These are phyloP conservation scores for Linnemannia hyalina DNA, from an alignment of 192 early-diverging fungal genomes.

Conservation along the genomic window DNA sequence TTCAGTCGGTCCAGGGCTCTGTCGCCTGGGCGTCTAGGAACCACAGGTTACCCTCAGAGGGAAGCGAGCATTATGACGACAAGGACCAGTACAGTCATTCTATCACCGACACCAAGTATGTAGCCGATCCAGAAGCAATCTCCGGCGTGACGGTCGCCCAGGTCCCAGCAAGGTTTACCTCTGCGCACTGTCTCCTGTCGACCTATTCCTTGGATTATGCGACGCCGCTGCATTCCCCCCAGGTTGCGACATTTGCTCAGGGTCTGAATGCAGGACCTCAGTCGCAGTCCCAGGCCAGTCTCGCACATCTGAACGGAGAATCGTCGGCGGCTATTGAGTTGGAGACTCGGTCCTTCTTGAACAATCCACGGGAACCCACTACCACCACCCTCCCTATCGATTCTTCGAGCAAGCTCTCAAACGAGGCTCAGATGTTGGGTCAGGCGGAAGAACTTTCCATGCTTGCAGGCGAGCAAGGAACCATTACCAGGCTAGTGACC, in stretches of 20 bases:
- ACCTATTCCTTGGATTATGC: neutral
- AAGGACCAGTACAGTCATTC: slow-evolving; percentile 1
- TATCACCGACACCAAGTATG: neutral
- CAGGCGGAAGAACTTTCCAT: neutral
- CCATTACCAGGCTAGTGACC: neutral
- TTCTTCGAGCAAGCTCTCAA: slow-evolving; percentile 5
- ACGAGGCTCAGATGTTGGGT: neutral
- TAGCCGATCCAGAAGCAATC: neutral
- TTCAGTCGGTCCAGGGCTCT: neutral
- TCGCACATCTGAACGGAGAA: neutral
- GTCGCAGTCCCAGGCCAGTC: neutral
- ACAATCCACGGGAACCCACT: neutral
- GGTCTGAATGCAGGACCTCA: neutral
- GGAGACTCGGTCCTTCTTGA: slow-evolving; percentile 7
- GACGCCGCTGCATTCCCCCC: slow-evolving; percentile 16
- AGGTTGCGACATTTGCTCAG: slow-evolving; percentile 24
- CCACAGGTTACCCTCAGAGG: neutral
- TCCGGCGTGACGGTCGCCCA: neutral
- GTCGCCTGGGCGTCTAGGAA: slow-evolving; percentile 12
- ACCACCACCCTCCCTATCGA: neutral
- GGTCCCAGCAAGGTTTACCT: slow-evolving; percentile 28
- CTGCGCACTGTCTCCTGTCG: slow-evolving; percentile 19
- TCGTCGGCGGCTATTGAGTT: slow-evolving; percentile 9
- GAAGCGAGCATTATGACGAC: neutral
- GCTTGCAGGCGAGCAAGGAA: neutral